phyloP scores from a whole-genome alignment of 148 eudicot genomes.

The Heliamphora exappendiculata region DNA sequence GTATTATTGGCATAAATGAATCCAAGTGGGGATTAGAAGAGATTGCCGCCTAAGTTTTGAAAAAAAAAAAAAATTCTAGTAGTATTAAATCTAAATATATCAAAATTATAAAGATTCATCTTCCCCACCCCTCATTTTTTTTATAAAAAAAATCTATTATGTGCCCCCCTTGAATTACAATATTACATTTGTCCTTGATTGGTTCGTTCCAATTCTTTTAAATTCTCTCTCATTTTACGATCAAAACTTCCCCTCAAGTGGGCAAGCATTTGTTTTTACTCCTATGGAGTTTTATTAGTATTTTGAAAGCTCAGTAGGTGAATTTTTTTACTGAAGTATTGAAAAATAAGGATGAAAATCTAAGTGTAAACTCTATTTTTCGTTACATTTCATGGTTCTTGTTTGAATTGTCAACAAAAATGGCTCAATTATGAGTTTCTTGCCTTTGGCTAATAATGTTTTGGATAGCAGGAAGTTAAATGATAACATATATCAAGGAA shows the following conservation, averaged over 20 bases:
- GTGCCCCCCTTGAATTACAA: no score
- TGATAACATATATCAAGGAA: constrained; percentile 49
- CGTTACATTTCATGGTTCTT: not conserved
- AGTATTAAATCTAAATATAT: no score
- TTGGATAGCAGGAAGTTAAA: constrained; percentile 37
- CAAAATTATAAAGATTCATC: no score
- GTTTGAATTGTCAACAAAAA: not conserved
- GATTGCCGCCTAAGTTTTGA: no score
- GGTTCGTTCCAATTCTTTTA: not conserved
- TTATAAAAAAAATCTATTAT: no score
- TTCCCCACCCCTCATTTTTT: no score
- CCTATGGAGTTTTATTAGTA: not conserved
- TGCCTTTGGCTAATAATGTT: not conserved
- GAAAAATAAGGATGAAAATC: not conserved
- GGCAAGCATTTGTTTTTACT: not conserved
- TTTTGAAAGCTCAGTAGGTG: not conserved
- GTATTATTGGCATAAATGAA: no score
- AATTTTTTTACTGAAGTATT: not conserved
- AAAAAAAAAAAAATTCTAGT: no score
- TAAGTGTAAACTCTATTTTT: not conserved
- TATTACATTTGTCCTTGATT: no score
- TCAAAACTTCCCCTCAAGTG: not conserved
- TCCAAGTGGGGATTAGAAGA: no score
- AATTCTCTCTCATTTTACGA: not conserved
- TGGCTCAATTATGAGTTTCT: not conserved